A percentile compares a stretch with the other conserved stretches of the same genome.
Evolutionary conservation across 331 rosid species (phyloP).

Genomic region (Dryas integrifolia): DNA sequence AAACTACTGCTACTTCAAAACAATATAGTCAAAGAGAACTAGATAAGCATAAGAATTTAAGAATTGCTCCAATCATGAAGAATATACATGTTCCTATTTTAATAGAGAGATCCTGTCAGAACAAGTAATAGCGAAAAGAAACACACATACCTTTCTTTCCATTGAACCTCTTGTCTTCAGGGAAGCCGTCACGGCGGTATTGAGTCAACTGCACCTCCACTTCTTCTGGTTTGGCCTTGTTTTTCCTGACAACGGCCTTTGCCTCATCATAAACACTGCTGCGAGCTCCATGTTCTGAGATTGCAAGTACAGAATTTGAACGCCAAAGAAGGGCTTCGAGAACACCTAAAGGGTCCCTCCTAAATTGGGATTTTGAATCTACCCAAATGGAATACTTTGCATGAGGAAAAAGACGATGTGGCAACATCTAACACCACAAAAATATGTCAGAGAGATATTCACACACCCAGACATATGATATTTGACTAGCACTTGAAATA

Average conservation of each 20-base stretch:
- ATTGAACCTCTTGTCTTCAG: constrained; percentile 72
- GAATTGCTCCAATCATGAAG: constrained; percentile 5
- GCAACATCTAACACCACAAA: constrained; percentile 64
- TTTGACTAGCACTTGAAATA: neutral
- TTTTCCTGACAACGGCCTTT: constrained; percentile 87
- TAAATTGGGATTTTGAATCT: constrained; percentile 92
- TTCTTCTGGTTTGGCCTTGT: constrained; percentile 96
- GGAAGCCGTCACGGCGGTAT: constrained; percentile 74
- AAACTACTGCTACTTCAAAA: neutral
- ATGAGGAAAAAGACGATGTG: constrained; percentile 90
- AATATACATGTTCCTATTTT: neutral
- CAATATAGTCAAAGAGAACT: neutral
- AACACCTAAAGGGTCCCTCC: constrained; percentile 97
- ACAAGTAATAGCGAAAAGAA: constrained; percentile 2
- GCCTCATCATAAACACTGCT: constrained; percentile 92
- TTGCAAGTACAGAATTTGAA: constrained; percentile 68
- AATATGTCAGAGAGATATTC: constrained; percentile 20
- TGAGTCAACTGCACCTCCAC: constrained; percentile 82
- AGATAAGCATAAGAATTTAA: neutral
- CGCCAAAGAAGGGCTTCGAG: constrained; percentile 91
- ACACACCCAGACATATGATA: constrained; percentile 6
- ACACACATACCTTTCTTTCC: constrained; percentile 77
- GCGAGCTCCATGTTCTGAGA: constrained; percentile 99
- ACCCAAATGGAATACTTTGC: constrained; percentile 96
- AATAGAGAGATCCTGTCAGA: neutral